A percentile compares a stretch with the other conserved stretches of the same genome.
Conservation (phyloP, 139 green algal genomes). For the Gonium pectorale region DNA sequence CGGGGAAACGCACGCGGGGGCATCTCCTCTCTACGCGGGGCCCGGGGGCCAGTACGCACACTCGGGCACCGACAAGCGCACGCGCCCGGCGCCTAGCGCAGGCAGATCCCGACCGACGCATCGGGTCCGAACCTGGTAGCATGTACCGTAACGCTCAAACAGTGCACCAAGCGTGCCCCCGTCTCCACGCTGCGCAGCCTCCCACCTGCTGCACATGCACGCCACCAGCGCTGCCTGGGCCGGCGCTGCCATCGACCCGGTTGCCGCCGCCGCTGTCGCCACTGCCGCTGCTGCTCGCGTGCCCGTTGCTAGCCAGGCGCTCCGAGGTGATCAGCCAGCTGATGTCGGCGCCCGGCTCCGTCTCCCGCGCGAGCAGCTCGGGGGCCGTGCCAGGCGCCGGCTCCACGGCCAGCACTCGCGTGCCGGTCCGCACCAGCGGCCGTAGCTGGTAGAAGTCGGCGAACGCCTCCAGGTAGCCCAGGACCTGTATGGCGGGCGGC, state of each 20-base stretch:
- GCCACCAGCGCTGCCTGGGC: neutral
- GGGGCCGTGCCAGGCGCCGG: neutral
- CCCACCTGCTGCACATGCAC: too few species aligned
- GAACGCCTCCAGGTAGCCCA: conserved; percentile 73
- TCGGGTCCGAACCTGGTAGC: too few species aligned
- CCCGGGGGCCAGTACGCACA: too few species aligned
- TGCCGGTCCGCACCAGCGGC: conserved; percentile 55
- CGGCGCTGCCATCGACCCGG: neutral
- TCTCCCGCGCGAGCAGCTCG: too few species aligned
- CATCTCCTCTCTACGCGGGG: too few species aligned
- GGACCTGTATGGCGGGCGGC: conserved; percentile 50
- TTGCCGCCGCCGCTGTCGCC: neutral
- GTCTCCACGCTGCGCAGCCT: too few species aligned
- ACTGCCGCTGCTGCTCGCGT: neutral
- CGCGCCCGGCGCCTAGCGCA: too few species aligned
- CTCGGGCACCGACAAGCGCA: too few species aligned
- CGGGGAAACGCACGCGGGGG: too few species aligned
- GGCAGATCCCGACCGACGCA: too few species aligned
- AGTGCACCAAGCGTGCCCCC: too few species aligned
- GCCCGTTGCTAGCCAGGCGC: neutral
- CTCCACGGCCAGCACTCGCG: conserved; percentile 44
- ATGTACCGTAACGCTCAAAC: too few species aligned
- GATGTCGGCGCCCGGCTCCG: neutral
- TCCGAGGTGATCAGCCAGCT: neutral
- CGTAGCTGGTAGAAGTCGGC: conserved; percentile 59